A percentile compares a stretch with the other conserved stretches of the same genome.
phyloP scores from a whole-genome alignment of 169 alveolate genomes.

The Fabrea salina region DNA sequence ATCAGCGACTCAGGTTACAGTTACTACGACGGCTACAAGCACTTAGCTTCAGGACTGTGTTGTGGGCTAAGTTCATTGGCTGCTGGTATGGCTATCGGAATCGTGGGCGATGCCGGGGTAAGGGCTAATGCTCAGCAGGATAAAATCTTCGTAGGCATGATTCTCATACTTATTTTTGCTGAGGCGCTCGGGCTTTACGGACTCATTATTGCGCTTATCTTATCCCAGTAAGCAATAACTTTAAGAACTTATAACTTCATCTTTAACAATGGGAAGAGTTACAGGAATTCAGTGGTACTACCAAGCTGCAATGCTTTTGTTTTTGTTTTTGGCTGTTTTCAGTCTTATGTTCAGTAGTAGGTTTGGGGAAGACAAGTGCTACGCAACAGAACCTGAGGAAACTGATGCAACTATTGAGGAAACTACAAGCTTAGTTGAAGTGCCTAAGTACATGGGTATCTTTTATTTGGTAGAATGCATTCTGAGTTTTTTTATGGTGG shows the following conservation, averaged over 20 bases:
- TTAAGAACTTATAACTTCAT: too few relatives aligned
- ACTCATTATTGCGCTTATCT: slow-evolving; percentile 72
- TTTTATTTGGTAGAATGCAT: background rate
- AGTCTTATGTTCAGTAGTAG: background rate
- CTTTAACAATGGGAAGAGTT: slow-evolving; percentile 1
- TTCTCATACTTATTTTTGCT: slow-evolving; percentile 97
- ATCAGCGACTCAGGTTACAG: slow-evolving; percentile 76
- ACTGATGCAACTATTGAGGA: background rate
- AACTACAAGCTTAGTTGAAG: background rate
- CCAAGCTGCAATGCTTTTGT: background rate
- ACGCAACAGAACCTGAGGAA: background rate
- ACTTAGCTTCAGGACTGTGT: slow-evolving; percentile 94
- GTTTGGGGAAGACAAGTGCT: background rate
- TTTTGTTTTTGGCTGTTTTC: background rate
- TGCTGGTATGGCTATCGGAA: slow-evolving; percentile 99
- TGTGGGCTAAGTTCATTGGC: slow-evolving; percentile 94
- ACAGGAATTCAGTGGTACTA: slow-evolving; percentile 30
- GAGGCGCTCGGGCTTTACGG: slow-evolving; percentile 99
- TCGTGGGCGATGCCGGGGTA: slow-evolving; percentile 99
- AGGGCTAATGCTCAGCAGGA: slow-evolving; percentile 99
- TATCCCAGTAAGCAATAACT: slow-evolving; percentile 46
- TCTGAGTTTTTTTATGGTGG: background rate
- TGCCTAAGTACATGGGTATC: background rate
- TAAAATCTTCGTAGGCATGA: slow-evolving; percentile 97
- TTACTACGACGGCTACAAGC: slow-evolving; percentile 93